Conservation (phyloP, 2,329 filamentous ascomycete species). For the Chaetoscypha palmicola region DNA sequence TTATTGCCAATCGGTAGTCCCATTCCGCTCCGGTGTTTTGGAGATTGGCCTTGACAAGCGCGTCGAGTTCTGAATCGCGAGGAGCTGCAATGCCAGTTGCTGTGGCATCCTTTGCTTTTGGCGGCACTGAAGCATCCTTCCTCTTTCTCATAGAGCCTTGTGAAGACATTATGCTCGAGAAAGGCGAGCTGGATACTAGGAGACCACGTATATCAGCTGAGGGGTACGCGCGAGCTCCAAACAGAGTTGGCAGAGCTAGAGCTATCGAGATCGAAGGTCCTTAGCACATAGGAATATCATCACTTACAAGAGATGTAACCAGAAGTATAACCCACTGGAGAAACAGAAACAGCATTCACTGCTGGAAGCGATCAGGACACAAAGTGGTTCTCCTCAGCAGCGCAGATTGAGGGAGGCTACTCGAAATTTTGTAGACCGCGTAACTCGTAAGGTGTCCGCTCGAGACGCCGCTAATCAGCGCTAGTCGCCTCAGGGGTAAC, state of each 20-base stretch:
- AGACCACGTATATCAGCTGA: no score
- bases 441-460: constrained; percentile 11
- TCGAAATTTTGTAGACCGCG: constrained; percentile 9
- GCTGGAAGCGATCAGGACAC: constrained; percentile 22
- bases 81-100: constrained; percentile 25
- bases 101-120: constrained; percentile 43
- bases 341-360: constrained; percentile 25
- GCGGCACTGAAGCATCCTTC: constrained; percentile 39
- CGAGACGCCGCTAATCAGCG: background rate
- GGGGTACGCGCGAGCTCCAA: no score
- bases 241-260: background rate
- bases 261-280: background rate
- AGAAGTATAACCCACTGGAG: constrained; percentile 15
- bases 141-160: constrained; percentile 30
- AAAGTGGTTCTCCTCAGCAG: constrained; percentile 12
- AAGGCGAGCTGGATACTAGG: no score
- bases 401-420: constrained; percentile 2
- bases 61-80: constrained; percentile 42
- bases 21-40: constrained; percentile 48
- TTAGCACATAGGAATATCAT: background rate
- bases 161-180: constrained; percentile 25
- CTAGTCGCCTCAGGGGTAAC: constrained; percentile 5
- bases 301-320: constrained; percentile 3
- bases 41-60: constrained; percentile 37
- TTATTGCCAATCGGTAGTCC: constrained; percentile 76